phyloP scores from a whole-genome alignment of 2,329 filamentous ascomycete species.

The Trichoderma sp. region DNA sequence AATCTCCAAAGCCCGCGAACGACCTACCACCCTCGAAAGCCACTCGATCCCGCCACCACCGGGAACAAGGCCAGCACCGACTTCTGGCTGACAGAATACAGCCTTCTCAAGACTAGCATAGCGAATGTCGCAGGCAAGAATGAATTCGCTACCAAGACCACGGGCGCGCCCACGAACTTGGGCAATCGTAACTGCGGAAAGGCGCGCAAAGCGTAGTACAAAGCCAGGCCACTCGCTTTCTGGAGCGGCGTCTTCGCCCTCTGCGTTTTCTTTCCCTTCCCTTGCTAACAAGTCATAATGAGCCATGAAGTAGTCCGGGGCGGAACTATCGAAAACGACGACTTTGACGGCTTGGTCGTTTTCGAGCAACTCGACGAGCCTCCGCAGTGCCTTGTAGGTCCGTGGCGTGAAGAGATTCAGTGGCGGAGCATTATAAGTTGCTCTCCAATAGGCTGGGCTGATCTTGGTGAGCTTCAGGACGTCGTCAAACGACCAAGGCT shows the following conservation, averaged over 20 bases:
- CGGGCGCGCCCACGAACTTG: background rate
- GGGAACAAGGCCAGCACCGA: background rate
- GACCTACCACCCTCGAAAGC: background rate
- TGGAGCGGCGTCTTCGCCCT: background rate
- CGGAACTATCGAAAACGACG: slow-evolving; percentile 4
- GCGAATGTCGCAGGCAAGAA: slow-evolving; percentile 7
- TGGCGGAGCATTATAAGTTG: slow-evolving; percentile 7
- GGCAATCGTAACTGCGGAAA: background rate
- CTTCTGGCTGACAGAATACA: background rate
- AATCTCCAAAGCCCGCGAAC: slow-evolving; percentile 8
- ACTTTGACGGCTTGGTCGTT: slow-evolving; percentile 1
- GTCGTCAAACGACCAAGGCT: slow-evolving; percentile 7
- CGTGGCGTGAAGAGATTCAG: slow-evolving; percentile 9
- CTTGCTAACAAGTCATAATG: background rate
- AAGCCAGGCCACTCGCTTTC: background rate
- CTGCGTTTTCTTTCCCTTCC: background rate
- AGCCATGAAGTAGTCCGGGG: background rate
- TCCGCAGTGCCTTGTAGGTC: background rate
- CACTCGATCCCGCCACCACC: slow-evolving; percentile 7
- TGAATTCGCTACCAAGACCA: slow-evolving; percentile 1
- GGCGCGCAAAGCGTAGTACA: slow-evolving; percentile 2
- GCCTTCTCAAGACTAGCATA: slow-evolving; percentile 6
- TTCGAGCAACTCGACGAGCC: background rate
- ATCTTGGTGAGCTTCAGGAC: slow-evolving; percentile 12
- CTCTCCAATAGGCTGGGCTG: slow-evolving; percentile 12